A percentile compares a stretch with the other conserved stretches of the same genome.
These are phyloP conservation scores for Termitomyces sp. DNA, from an alignment of 768 basidiomycete species.

Conservation along the genomic window DNA sequence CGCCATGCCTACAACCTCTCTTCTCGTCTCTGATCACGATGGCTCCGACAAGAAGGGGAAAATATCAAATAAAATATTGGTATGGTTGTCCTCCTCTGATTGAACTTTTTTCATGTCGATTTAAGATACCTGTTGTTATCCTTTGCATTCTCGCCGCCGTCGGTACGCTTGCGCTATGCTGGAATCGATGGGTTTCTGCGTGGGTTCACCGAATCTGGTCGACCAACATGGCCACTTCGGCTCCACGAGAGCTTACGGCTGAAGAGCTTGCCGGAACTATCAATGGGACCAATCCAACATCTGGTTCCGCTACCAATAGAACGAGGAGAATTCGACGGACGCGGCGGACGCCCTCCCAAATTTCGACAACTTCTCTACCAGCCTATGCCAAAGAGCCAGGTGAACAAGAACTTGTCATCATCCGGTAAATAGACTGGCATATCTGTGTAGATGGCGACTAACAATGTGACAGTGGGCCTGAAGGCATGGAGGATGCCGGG, in stretches of 20 bases:
- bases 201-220: background rate
- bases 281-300: conserved; percentile 19
- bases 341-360: conserved; percentile 71
- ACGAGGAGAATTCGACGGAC: conserved; percentile 30
- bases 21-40: background rate
- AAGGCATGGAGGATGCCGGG: conserved; percentile 49
- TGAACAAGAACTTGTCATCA: conserved; percentile 74
- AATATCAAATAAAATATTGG: conserved; percentile 11
- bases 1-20: conserved; percentile 8
- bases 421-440: conserved; percentile 24
- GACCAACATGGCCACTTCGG: background rate
- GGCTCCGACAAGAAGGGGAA: background rate
- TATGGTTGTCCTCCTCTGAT: conserved; percentile 2
- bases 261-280: conserved; percentile 50
- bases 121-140: conserved; percentile 12
- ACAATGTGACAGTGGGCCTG: conserved; percentile 33
- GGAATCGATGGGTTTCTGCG: background rate
- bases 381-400: conserved; percentile 83
- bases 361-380: conserved; percentile 73
- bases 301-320: conserved; percentile 20
- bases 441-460: background rate
- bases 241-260: conserved; percentile 42
- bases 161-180: conserved; percentile 2
- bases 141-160: conserved; percentile 1
- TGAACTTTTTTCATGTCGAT: background rate